phyloP scores from a whole-genome alignment of 345 rosid genomes.

The Erodium maritimum region DNA sequence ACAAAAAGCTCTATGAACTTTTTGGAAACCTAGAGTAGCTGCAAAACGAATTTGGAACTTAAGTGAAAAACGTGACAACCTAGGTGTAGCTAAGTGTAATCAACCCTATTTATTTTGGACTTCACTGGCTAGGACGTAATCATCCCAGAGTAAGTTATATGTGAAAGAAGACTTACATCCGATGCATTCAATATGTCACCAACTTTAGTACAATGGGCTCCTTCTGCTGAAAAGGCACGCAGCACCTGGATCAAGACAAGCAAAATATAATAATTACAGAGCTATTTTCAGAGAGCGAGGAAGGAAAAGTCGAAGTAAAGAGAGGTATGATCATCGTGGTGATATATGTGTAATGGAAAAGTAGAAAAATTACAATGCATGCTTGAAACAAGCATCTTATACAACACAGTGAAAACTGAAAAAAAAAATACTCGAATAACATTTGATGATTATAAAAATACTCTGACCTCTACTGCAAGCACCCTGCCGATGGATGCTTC shows the following conservation, averaged over 20 bases:
- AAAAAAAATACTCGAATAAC: background rate
- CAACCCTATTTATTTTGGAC: too few relatives aligned
- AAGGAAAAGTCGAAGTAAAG: background rate
- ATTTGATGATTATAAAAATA: constrained; percentile 2
- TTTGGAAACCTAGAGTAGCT: too few relatives aligned
- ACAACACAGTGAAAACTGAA: background rate
- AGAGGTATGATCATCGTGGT: background rate
- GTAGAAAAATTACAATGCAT: background rate
- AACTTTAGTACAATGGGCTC: constrained; percentile 84
- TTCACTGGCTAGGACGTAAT: too few relatives aligned
- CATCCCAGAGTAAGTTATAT: too few relatives aligned
- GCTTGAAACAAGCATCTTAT: background rate
- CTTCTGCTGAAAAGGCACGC: constrained; percentile 96
- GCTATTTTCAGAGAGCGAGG: background rate
- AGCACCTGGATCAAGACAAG: constrained; percentile 43
- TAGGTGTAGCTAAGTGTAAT: too few relatives aligned
- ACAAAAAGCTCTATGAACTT: too few relatives aligned
- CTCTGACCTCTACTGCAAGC: constrained; percentile 82
- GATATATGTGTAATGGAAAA: background rate
- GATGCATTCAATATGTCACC: constrained; percentile 76
- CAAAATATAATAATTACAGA: background rate
- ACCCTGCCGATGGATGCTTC: constrained; percentile 98
- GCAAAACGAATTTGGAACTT: too few relatives aligned
- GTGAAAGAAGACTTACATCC: constrained; percentile 48
- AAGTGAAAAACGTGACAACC: too few relatives aligned